These are phyloP conservation scores for Mycotypha africana DNA, from an alignment of 371 early-diverging fungal species.

Conservation along the genomic window DNA sequence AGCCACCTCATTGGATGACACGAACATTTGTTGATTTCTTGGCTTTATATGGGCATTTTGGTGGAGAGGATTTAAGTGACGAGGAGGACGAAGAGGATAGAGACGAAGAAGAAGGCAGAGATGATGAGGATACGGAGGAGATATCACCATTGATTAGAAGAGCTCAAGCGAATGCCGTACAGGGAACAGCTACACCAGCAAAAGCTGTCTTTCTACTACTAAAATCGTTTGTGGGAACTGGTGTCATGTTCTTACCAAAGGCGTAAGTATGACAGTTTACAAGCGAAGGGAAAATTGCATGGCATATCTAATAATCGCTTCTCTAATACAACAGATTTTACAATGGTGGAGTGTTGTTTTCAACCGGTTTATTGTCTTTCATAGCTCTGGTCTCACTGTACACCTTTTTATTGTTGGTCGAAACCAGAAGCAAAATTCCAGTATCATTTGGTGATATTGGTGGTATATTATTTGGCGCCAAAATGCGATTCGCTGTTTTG, in stretches of 20 bases:
- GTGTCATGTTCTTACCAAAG: slow-evolving; percentile 23
- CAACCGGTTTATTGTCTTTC: slow-evolving; percentile 42
- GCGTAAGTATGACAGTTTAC: slow-evolving; percentile 7
- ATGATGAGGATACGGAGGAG: slow-evolving; percentile 16
- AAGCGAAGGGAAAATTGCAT: not conserved
- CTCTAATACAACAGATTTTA: slow-evolving; percentile 39
- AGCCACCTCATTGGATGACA: slow-evolving; percentile 67
- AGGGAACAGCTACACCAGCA: slow-evolving; percentile 71
- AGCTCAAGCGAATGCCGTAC: slow-evolving; percentile 55
- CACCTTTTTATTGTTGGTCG: slow-evolving; percentile 62
- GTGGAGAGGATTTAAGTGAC: slow-evolving; percentile 88
- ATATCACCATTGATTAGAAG: slow-evolving; percentile 47
- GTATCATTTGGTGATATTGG: slow-evolving; percentile 82
- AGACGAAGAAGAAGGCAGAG: slow-evolving; percentile 14
- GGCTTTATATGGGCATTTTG: slow-evolving; percentile 91
- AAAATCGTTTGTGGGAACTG: slow-evolving; percentile 85
- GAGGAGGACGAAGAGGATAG: slow-evolving; percentile 42
- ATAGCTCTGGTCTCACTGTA: slow-evolving; percentile 57
- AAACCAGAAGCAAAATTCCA: slow-evolving; percentile 47
- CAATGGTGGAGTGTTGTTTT: slow-evolving; percentile 66
- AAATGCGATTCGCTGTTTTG: slow-evolving; percentile 60
- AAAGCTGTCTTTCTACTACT: slow-evolving; percentile 83
- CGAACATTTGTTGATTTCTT: slow-evolving; percentile 90
- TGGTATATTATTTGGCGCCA: slow-evolving; percentile 60
- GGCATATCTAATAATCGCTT: not conserved